These are phyloP conservation scores for Saccharum officinarum DNA, from an alignment of 176 grass and related monocot species.

Conservation along the genomic window DNA sequence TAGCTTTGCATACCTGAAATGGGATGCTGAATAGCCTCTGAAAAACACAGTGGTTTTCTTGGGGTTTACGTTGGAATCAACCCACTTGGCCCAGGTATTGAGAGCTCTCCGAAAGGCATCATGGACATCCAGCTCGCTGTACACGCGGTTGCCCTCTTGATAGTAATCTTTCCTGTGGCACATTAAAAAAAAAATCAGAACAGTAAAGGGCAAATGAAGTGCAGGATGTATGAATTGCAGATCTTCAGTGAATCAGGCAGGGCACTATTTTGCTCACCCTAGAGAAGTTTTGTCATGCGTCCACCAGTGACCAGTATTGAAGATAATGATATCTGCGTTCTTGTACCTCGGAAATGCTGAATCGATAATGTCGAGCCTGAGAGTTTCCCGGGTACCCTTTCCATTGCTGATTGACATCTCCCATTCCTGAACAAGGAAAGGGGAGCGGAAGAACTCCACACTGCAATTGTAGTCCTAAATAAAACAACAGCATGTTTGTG, in stretches of 20 bases:
- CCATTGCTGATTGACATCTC: constrained; percentile 43
- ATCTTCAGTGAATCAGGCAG: constrained; percentile 14
- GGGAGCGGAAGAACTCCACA: constrained; percentile 83
- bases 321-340: constrained; percentile 78
- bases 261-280: constrained; percentile 55
- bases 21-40: constrained; percentile 87
- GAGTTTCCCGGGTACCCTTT: constrained; percentile 63
- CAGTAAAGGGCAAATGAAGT: constrained; percentile 18
- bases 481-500: constrained; percentile 37
- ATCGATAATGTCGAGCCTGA: constrained; percentile 76
- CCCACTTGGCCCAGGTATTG: constrained; percentile 83
- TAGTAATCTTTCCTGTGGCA: constrained; percentile 78
- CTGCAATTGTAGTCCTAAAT: constrained; percentile 85
- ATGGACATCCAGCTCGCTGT: constrained; percentile 63
- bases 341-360: constrained; percentile 51
- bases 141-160: constrained; percentile 73
- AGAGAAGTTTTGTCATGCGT: constrained; percentile 89
- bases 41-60: constrained; percentile 75
- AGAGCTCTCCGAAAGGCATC: constrained; percentile 84
- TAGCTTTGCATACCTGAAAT: constrained; percentile 61
- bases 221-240: background rate
- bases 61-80: constrained; percentile 62
- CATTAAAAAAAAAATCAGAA: constrained; percentile 24
- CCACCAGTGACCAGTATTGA: constrained; percentile 99
- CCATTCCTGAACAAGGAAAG: constrained; percentile 89